A percentile compares a stretch with the other conserved stretches of the same genome.
These are phyloP conservation scores for Eucalyptus pauciflora DNA, from an alignment of 345 rosid genomes.

Conservation along the genomic window DNA sequence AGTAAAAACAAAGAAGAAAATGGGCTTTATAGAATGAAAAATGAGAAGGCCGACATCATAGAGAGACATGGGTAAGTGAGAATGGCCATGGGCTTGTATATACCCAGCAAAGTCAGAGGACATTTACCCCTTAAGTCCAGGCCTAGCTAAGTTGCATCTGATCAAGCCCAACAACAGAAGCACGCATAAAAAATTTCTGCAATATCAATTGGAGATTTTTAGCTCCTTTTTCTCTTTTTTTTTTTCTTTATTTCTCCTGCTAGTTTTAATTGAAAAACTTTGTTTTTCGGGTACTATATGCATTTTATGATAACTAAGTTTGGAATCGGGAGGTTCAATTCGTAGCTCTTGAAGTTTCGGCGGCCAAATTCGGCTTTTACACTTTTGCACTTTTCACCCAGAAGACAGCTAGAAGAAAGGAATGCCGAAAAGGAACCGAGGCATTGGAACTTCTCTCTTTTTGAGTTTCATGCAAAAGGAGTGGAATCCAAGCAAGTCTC, in stretches of 20 bases:
- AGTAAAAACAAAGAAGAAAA: neutral
- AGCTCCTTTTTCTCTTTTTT: fast-evolving
- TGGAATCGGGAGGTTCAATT: neutral
- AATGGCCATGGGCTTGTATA: neutral
- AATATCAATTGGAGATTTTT: neutral
- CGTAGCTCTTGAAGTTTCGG: neutral
- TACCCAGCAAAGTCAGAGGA: neutral
- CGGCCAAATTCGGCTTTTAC: neutral
- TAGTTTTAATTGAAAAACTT: neutral
- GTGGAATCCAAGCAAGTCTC: conserved; percentile 10
- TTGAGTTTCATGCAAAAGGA: neutral
- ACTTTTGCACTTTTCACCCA: neutral
- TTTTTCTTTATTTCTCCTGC: neutral
- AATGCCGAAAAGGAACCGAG: neutral
- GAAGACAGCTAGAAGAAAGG: conserved; percentile 9
- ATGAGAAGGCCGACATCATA: neutral
- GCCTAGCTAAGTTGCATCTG: neutral
- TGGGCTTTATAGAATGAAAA: neutral
- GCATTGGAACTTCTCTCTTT: neutral
- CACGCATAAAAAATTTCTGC: neutral
- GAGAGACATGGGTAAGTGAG: neutral
- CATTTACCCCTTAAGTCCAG: neutral
- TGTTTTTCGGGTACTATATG: neutral
- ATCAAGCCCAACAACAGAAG: neutral
- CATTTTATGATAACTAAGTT: neutral